phyloP scores from a whole-genome alignment of 257 asterid genomes.

The Linaria vulgaris region DNA sequence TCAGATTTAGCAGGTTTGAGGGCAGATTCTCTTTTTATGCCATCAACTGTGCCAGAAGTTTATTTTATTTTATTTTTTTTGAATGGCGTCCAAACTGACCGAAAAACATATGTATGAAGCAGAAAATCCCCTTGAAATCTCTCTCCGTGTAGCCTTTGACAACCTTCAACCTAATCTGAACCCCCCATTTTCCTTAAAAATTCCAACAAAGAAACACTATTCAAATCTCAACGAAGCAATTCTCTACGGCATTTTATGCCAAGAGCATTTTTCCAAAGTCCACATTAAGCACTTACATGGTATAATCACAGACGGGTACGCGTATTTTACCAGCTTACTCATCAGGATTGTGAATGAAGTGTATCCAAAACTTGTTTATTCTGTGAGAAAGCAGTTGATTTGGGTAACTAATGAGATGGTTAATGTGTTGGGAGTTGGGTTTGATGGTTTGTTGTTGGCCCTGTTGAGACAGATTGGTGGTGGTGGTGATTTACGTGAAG shows the following conservation, averaged over 20 bases:
- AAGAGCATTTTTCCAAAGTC: conserved; percentile 46
- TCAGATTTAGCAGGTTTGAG: too few species aligned
- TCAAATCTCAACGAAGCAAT: conserved; percentile 59
- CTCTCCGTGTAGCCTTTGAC: conserved; percentile 55
- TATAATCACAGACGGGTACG: conserved; percentile 60
- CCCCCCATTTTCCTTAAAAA: conserved; percentile 66
- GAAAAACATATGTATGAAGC: conserved; percentile 44
- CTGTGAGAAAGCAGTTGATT: conserved; percentile 55
- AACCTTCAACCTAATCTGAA: conserved; percentile 51
- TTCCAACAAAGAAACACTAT: conserved; percentile 61
- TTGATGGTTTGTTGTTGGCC: conserved; percentile 60
- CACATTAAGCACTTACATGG: conserved; percentile 78
- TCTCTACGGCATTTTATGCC: conserved; percentile 57
- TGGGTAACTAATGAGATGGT: conserved; percentile 62
- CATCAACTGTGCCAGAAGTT: too few species aligned
- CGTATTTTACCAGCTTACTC: conserved; percentile 54
- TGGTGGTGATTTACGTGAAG: conserved; percentile 68
- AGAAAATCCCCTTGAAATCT: conserved; percentile 53
- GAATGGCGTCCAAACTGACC: conserved; percentile 41
- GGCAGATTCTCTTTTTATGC: too few species aligned
- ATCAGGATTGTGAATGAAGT: conserved; percentile 52
- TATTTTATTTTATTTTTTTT: too few species aligned
- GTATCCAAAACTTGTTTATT: conserved; percentile 46
- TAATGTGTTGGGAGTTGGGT: conserved; percentile 55
- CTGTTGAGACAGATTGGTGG: conserved; percentile 74